These are phyloP conservation scores for Penicillium bialowiezense DNA, from an alignment of 495 filamentous ascomycete species.

Conservation along the genomic window DNA sequence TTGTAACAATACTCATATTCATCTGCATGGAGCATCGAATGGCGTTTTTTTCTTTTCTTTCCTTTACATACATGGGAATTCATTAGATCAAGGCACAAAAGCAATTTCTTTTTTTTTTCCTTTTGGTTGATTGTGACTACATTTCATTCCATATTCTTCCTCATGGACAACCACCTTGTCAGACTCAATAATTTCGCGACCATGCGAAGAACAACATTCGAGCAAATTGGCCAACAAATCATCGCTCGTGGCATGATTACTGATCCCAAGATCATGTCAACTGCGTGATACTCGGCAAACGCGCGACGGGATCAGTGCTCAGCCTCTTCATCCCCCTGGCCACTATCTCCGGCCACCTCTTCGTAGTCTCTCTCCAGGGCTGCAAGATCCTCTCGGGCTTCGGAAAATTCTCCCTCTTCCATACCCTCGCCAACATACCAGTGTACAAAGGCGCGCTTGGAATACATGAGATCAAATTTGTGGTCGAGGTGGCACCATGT, in stretches of 20 bases:
- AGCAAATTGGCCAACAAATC: too few relatives aligned
- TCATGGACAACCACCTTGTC: too few relatives aligned
- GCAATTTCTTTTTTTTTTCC: background rate
- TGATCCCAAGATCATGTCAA: too few relatives aligned
- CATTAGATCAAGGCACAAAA: background rate
- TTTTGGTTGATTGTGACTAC: background rate
- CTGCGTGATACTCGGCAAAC: slow-evolving; percentile 18
- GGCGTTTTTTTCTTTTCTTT: too few relatives aligned
- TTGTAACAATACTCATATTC: background rate
- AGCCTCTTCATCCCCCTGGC: slow-evolving; percentile 57
- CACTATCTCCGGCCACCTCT: slow-evolving; percentile 74
- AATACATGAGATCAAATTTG: slow-evolving; percentile 98
- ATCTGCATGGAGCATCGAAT: slow-evolving; percentile 8
- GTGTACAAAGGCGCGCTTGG: slow-evolving; percentile 91
- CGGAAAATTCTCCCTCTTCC: slow-evolving; percentile 92
- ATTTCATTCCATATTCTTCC: too few relatives aligned
- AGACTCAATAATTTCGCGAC: too few relatives aligned
- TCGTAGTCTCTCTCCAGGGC: slow-evolving; percentile 91
- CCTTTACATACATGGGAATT: too few relatives aligned
- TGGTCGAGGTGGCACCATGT: slow-evolving; percentile 85
- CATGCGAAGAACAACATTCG: too few relatives aligned
- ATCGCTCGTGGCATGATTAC: background rate
- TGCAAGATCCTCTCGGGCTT: slow-evolving; percentile 86
- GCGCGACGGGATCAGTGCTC: slow-evolving; percentile 83
- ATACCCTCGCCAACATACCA: slow-evolving; percentile 97